Base-by-base conservation (phyloP, 352 stramenopile species). In the Phytophthora uliginosa region DNA sequence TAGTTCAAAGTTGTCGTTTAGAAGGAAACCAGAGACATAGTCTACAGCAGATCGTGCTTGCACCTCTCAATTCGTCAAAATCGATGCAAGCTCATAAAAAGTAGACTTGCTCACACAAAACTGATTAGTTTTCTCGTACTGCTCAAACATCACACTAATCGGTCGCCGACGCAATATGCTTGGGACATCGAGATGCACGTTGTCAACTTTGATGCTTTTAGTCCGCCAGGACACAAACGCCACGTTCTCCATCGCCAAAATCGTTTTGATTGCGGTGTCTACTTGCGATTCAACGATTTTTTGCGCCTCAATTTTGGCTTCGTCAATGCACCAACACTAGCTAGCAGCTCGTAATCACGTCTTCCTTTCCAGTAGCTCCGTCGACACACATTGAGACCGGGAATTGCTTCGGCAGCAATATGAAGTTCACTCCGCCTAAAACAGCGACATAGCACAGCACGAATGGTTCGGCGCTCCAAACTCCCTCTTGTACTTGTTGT, bases 41-140 rank as follows among this genome's bases (percentile, higher is more conserved):
- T 68, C 61, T 1, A 62, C 51, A 2, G 61, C 51, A 6, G 20
- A 34, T 2, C 61, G 61, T 13, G 24, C 22, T 33, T 50, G 3
- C 10, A 68, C 36, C 34, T 68, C 61, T 13, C 61, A 52, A 48
- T 68, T 8, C 5, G 61, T 68, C 24, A 68, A 55, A 47, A 68
- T 48, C 6, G 22, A 42, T 13, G 51, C 22, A n/a, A 68, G 15
- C 2, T 12, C 5, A 34, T 61, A 56, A 31, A n/a, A 61, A 3
- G 24, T 61, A 10, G 2, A 20, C 42, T 45, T 40, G 28, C 2
- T 26, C 17, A 61, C 18, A 38, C 22, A 12, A 38, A 13, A 17
- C 4, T n/a, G 7, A 55, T 47, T 22, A 22, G 52, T 6, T 24
- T 48, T 59, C n/a, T 31, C 4, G 18, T 68, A 57, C 8, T 26